Base-by-base conservation (phyloP, 176 grass and related monocot genomes). In the Oropetium thomaeum region DNA sequence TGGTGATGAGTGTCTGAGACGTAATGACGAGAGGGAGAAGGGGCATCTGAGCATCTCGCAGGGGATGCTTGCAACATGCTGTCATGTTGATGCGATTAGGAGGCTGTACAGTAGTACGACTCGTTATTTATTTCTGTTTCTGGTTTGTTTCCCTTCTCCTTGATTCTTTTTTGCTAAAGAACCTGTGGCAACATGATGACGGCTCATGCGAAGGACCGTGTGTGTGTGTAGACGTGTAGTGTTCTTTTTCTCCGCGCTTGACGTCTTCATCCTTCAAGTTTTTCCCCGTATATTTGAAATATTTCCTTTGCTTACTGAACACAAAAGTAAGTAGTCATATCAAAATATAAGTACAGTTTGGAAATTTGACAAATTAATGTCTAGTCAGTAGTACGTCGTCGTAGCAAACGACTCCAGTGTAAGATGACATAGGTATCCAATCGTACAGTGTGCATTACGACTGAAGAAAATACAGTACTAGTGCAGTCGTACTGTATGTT, bases 121-220 rank as follows among this genome's bases (percentile, higher is more conserved):
- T n/a, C 76, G 12, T 35, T 39, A 38, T 67, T 58, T 57, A 45
- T 10, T 35, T 44, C 58, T 5, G 0, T 2, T 2, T 1, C 15
- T 0, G n/a, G n/a, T n/a, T 37, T 37, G 34, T 22, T 39, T 20
- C 11, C 7, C 9, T 12, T 1, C 16, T 40, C 9, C 1, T 62
- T 8, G 10, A 28, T 62, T 34, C 39, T 78, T 87, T 78, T 87
- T 78, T 33, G 14, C 77, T 32, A 39, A 39, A 67, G 61, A 44
- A 12, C 39, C 10, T 20, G 74, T 78, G 85, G 41, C 29, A n/a
- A 59, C 65, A 82, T 78, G 32, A 87, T 87, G 22, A 17, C 25
- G 29, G 62, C 5, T 29, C 85, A 83, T 79, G 79, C 67, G 85
- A 43, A 19, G 26, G 40, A 78, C 73, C 69, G 14, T 34, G 54